Base-by-base conservation (phyloP, 192 early-diverging fungal genomes). In the Mortierella hygrophila region DNA sequence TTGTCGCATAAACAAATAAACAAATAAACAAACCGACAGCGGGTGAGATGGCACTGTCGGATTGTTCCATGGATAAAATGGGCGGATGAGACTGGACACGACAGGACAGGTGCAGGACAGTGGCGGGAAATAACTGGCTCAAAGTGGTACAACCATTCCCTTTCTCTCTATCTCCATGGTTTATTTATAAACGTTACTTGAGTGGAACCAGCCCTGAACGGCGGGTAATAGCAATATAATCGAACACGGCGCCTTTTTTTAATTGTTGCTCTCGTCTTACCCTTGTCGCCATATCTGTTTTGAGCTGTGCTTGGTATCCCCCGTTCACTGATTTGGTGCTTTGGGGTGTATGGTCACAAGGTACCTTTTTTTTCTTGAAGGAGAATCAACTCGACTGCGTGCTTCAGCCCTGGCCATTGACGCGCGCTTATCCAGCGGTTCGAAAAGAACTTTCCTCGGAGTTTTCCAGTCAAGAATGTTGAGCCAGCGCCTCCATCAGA, bases 81-180 rank as follows among this genome's bases (percentile, higher is more conserved):
- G 13, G 60, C 21, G 26, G 60, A 32, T 0, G 35, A 1, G 29
- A 32, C 3, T 11, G 60, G 11, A 15, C 60, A 60, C 57, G 57
- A 8, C 23, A 23, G 57, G 60, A 65, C 60, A 32, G 16, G n/a
- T 32, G 60, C 26, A 15, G 26, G 10, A 32, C 60, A 65, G 11
- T 65, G 60, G 29, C 60, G 60, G 60, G 60, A 65, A 65, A 65
- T 65, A 65, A 65, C 60, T 65, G 60, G 29, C 32, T 32, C 60
- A 65, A 65, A 65, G 60, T 32, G 60, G 60, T 65, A 32, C 60
- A 65, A 32, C 44, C 44, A 44, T 11, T 44, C 44, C 7, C 44
- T 46, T 15, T 13, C 26, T 15, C 29, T 65, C 26, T 65, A 1
- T 15, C 26, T 32, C 26, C 26, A 65, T 65, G 29, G 10, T 9